phyloP scores from a whole-genome alignment of 2,329 filamentous ascomycete genomes.

The Aspergillus sp. region DNA sequence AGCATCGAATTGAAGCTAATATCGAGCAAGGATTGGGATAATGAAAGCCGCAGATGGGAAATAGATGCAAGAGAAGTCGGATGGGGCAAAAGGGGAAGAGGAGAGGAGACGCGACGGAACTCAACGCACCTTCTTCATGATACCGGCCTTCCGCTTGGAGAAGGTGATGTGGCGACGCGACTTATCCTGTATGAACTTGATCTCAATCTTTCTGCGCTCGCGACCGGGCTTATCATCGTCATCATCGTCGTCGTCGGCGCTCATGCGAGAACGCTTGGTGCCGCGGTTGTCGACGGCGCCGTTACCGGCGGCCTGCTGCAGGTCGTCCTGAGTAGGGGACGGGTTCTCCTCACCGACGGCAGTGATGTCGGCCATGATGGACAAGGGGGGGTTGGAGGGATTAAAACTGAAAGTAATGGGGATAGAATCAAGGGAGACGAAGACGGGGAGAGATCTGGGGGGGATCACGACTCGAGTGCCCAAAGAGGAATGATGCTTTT shows the following conservation, averaged over 20 bases:
- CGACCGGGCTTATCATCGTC: constrained; percentile 97
- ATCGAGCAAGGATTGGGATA: neutral
- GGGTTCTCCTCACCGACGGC: constrained; percentile 73
- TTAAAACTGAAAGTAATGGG: constrained; percentile 5
- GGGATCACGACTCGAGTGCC: constrained; percentile 23
- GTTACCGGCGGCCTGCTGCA: constrained; percentile 60
- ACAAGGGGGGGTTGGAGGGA: constrained; percentile 5
- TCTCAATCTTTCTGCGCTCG: constrained; percentile 99
- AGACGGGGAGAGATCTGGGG: constrained; percentile 13
- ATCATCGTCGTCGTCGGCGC: constrained; percentile 88
- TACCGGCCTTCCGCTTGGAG: constrained; percentile 98
- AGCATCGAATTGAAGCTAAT: constrained; percentile 5
- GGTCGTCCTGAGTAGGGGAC: constrained; percentile 67
- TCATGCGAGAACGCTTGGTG: constrained; percentile 82
- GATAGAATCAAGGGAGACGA: constrained; percentile 5
- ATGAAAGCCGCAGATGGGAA: neutral
- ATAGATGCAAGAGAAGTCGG: neutral
- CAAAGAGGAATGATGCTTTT: constrained; percentile 43
- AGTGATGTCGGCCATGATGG: constrained; percentile 70
- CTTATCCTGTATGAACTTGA: constrained; percentile 99
- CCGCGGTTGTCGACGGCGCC: constrained; percentile 71
- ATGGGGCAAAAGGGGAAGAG: constrained; percentile 5
- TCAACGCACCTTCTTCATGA: constrained; percentile 94
- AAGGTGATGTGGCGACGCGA: constrained; percentile 99
- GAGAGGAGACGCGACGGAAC: constrained; percentile 22